A percentile compares a stretch with the other conserved stretches of the same genome.
phyloP scores from a whole-genome alignment of 176 grass and related monocot genomes.

The Oryza officinalis region DNA sequence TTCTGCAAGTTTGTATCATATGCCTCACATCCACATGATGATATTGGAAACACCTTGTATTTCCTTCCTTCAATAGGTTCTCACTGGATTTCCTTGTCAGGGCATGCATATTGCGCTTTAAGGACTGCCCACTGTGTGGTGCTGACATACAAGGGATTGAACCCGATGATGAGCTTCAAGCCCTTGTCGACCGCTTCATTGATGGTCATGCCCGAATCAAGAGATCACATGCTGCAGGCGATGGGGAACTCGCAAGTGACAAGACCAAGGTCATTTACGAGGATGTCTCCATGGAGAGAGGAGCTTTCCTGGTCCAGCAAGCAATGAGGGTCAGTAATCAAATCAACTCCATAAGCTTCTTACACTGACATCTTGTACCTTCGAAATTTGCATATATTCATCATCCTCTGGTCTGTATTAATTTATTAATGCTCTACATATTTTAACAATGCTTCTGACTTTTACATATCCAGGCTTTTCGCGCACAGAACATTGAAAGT shows the following conservation, averaged over 20 bases:
- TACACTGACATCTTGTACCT: not conserved
- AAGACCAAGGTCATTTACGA: slow-evolving; percentile 89
- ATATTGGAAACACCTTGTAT: not conserved
- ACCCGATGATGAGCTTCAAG: slow-evolving; percentile 76
- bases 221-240: slow-evolving; percentile 52
- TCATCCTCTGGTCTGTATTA: not conserved
- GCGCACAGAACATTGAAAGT: slow-evolving; percentile 72
- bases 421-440: not conserved
- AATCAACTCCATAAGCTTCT: not conserved
- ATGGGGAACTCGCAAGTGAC: slow-evolving; percentile 37
- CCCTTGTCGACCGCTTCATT: slow-evolving; percentile 82
- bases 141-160: slow-evolving; percentile 89
- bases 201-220: slow-evolving; percentile 95
- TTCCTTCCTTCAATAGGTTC: not conserved
- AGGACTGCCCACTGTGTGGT: slow-evolving; percentile 87
- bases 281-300: slow-evolving; percentile 97
- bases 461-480: slow-evolving; percentile 66
- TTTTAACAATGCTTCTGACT: slow-evolving; percentile 1
- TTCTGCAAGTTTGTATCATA: slow-evolving; percentile 75
- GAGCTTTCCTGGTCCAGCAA: slow-evolving; percentile 94
- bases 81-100: slow-evolving; percentile 49
- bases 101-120: slow-evolving; percentile 82
- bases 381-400: not conserved
- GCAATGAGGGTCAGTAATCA: slow-evolving; percentile 85
- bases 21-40: not conserved